phyloP scores from a whole-genome alignment of 2,329 filamentous ascomycete genomes.

The Pseudogymnoascus sp. region DNA sequence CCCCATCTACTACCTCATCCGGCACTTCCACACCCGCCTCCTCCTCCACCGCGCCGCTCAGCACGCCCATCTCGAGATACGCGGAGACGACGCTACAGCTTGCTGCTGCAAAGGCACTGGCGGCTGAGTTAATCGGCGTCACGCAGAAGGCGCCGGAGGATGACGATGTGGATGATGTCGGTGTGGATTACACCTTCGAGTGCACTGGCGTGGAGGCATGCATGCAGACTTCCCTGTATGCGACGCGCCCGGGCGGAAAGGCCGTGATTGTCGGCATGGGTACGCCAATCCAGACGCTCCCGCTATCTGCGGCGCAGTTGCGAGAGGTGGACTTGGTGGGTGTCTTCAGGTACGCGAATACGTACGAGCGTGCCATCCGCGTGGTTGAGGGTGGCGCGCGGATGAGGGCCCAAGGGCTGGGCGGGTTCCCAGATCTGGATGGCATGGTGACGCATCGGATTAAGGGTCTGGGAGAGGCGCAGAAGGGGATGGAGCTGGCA shows the following conservation, averaged over 20 bases:
- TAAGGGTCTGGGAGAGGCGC: slow-evolving; percentile 77
- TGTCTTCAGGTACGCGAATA: slow-evolving; percentile 80
- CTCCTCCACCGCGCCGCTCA: slow-evolving; percentile 34
- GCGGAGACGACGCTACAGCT: slow-evolving; percentile 61
- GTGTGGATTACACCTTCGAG: slow-evolving; percentile 54
- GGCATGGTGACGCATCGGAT: slow-evolving; percentile 78
- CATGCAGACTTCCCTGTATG: slow-evolving; percentile 66
- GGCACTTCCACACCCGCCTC: slow-evolving; percentile 41
- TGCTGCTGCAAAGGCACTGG: slow-evolving; percentile 55
- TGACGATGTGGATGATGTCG: slow-evolving; percentile 61
- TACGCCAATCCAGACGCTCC: slow-evolving; percentile 76
- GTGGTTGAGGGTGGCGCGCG: slow-evolving; percentile 66
- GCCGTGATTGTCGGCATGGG: slow-evolving; percentile 91
- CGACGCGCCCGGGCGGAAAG: slow-evolving; percentile 61
- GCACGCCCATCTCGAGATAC: slow-evolving; percentile 68
- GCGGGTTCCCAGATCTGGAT: slow-evolving; percentile 50
- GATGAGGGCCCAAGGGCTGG: slow-evolving; percentile 62
- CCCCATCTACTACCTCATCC: slow-evolving; percentile 35
- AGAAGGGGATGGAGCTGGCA: slow-evolving; percentile 70
- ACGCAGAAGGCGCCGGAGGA: slow-evolving; percentile 54
- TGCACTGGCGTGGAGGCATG: slow-evolving; percentile 70
- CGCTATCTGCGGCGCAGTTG: slow-evolving; percentile 78
- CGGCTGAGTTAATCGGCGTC: slow-evolving; percentile 66
- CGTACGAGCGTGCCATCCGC: slow-evolving; percentile 68
- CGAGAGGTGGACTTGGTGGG: slow-evolving; percentile 85